Evolutionary conservation across 768 basidiomycete species (phyloP), one percentile per base, ranked within the genome.

Genomic region (Auriculariales sp.): DNA sequence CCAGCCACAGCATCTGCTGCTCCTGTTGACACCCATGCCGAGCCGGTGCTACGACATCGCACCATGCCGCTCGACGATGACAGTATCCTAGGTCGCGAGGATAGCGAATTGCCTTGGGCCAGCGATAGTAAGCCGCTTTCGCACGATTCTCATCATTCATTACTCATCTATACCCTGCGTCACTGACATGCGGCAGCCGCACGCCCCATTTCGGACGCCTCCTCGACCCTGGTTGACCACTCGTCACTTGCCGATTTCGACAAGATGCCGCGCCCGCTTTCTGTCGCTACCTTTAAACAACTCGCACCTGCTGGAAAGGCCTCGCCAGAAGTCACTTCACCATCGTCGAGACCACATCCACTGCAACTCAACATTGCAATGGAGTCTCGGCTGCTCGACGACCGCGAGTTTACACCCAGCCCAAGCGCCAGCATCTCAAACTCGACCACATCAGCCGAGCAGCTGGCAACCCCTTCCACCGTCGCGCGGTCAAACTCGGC

Each of bases 31-130:
- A n/a, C n/a, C n/a, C n/a, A n/a, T n/a, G n/a, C n/a, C n/a, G n/a
- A n/a, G n/a, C n/a, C n/a, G n/a, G n/a, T n/a, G n/a, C n/a, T n/a
- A n/a, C n/a, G n/a, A n/a, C n/a, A n/a, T n/a, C n/a, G n/a, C n/a
- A n/a, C n/a, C 39, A 44, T 15, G 19, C 19, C 17, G 17, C n/a
- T 46, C 42, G 39, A 47, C 17, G 34, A 24, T 22, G 50, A 51
- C 42, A 28, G 9, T 42, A 44, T 12, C 39, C 39, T 4, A 44
- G 39, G 22, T 25, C 39, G 39, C n/a, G 73, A 74, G 17, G 65
- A 62, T 34, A 71, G 68, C 53, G 79, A 81, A 62, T 69, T 79
- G 45, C 77, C 77, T 27, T 81, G 78, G 78, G 69, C 69, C 46
- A 57, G 31, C 61, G 25, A 28, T 19, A n/a, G n/a, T n/a, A n/a